Evolutionary conservation across 805 yeast species (phyloP), one percentile per base, ranked within the genome.

Genomic region (Blastobotrys parvus): DNA sequence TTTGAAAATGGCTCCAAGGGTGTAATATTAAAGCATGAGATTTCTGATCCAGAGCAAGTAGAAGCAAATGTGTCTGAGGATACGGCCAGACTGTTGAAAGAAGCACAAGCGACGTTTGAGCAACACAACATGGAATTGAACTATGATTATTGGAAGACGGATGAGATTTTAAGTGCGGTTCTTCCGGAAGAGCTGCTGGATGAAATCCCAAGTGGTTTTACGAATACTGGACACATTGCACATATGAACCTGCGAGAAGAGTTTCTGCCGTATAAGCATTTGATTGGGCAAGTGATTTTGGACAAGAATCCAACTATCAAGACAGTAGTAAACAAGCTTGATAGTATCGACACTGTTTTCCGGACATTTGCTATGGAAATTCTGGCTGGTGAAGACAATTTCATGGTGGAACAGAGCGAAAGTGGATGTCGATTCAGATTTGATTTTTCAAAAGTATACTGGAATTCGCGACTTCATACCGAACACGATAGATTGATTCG

Each of bases 361-460:
- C 74, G 99, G 50, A 92, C 97, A 0, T 92, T 92, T 65, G 78
- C 78, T 18, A 90, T 92, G 97, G 86, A 89, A 48, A 80, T 94
- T 0, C 69, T 92, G 41, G 98, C 97, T 0, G 97, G 98, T 5
- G 56, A 49, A 18, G 71, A 75, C 30, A 76, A 83, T 51, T 76
- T 84, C 49, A 58, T 76, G 30, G 98, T 90, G 13, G 84, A 84
- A 50, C 97, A 90, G 62, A 76, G 72, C 49, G 98, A 92, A 60
- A 77, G 89, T 46, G 85, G 85, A 29, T 90, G 99, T 67, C 62
- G 68, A 8, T 92, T 92, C 65, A 74, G 68, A 38, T 90, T 92
- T 62, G 95, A 92, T 57, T 92, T 94, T 60, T 76, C 85, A 45
- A 84, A 86, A 58, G 98, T 94, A 3, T 92, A 94, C 63, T 92